phyloP scores from a whole-genome alignment of 352 stramenopile genomes.

The Plasmopara muralis region DNA sequence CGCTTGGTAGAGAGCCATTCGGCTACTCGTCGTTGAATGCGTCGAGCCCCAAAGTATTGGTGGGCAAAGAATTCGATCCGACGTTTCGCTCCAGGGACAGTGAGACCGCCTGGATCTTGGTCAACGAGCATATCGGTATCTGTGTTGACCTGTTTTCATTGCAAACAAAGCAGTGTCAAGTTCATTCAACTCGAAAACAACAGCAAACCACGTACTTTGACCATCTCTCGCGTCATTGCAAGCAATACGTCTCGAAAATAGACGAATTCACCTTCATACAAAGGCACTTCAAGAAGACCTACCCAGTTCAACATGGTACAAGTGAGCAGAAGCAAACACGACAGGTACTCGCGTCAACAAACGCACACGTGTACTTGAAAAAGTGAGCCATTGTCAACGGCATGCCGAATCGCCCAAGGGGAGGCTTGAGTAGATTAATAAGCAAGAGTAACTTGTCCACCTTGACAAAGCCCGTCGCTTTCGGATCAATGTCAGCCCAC shows the following conservation, averaged over 20 bases:
- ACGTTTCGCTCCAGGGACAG: slow-evolving; percentile 16
- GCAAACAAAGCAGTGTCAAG: slow-evolving; percentile 1
- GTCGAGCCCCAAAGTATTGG: slow-evolving; percentile 58
- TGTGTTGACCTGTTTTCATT: slow-evolving; percentile 27
- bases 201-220: slow-evolving; percentile 43
- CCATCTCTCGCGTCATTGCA: slow-evolving; percentile 70
- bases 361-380: slow-evolving; percentile 55
- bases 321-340: neutral
- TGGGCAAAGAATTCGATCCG: slow-evolving; percentile 58
- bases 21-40: slow-evolving; percentile 49
- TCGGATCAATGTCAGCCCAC: slow-evolving; percentile 86
- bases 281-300: slow-evolving; percentile 60
- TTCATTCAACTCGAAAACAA: neutral
- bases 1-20: slow-evolving; percentile 67
- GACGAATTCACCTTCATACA: slow-evolving; percentile 79
- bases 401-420: slow-evolving; percentile 57
- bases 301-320: slow-evolving; percentile 2
- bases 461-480: slow-evolving; percentile 78
- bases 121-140: slow-evolving; percentile 39
- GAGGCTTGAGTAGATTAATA: slow-evolving; percentile 65
- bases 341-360: neutral
- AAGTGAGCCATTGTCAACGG: slow-evolving; percentile 39
- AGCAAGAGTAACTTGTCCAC: slow-evolving; percentile 68
- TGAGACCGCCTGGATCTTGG: slow-evolving; percentile 21
- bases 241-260: slow-evolving; percentile 86